Evolutionary conservation across 2,329 filamentous ascomycete genomes (phyloP).

Genomic region (Westerdykella ornata): DNA sequence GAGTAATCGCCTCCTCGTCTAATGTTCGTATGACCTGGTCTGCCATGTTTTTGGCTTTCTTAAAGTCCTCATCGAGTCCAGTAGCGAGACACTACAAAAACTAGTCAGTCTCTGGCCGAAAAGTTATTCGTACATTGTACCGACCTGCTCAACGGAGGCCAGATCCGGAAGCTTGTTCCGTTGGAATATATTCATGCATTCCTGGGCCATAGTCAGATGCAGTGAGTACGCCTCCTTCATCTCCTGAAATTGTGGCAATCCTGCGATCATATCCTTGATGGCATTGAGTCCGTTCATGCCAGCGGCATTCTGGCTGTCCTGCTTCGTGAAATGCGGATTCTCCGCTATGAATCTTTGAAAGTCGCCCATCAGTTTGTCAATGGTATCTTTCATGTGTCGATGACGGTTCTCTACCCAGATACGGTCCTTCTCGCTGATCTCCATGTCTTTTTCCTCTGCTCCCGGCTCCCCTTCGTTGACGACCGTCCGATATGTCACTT

Average conservation of each 20-base stretch:
- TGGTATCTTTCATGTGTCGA: slow-evolving; percentile 95
- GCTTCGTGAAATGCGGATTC: slow-evolving; percentile 85
- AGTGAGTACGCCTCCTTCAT: slow-evolving; percentile 93
- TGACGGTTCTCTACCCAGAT: slow-evolving; percentile 95
- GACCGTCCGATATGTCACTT: slow-evolving; percentile 73
- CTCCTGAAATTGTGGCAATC: slow-evolving; percentile 87
- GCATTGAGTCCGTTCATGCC: slow-evolving; percentile 82
- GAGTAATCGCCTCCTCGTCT: slow-evolving; percentile 69
- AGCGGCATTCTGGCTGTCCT: slow-evolving; percentile 58
- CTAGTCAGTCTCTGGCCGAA: slow-evolving; percentile 1
- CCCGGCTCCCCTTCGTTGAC: slow-evolving; percentile 67
- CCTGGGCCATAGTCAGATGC: slow-evolving; percentile 92
- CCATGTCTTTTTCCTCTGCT: slow-evolving; percentile 80
- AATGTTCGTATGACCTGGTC: slow-evolving; percentile 81
- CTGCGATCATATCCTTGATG: slow-evolving; percentile 95
- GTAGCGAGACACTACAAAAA: slow-evolving; percentile 64
- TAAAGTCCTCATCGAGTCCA: slow-evolving; percentile 84
- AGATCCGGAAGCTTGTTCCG: slow-evolving; percentile 77
- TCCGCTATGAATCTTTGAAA: slow-evolving; percentile 87
- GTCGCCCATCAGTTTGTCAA: slow-evolving; percentile 85
- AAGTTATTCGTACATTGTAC: slow-evolving; percentile 1
- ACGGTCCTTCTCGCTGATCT: slow-evolving; percentile 81
- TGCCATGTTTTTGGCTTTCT: slow-evolving; percentile 82
- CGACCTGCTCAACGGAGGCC: slow-evolving; percentile 74
- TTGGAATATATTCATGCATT: slow-evolving; percentile 93